phyloP scores from a whole-genome alignment of 1,284 basidiomycete genomes.

The Ganoderma sinense region DNA sequence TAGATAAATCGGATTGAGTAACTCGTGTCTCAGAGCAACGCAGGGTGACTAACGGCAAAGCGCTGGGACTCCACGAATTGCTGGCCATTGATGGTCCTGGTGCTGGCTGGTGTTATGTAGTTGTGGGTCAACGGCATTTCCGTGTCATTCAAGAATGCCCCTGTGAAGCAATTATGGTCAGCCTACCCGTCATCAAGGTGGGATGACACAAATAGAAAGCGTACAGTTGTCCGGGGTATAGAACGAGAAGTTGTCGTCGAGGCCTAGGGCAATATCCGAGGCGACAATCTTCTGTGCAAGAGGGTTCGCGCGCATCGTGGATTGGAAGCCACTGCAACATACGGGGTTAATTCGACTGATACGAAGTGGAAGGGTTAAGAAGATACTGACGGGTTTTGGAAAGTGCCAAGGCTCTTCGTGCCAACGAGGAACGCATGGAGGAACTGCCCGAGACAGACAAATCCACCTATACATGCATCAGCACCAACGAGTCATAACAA shows the following conservation, averaged over 20 bases:
- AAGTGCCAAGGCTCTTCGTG: constrained; percentile 37
- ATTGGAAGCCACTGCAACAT: constrained; percentile 56
- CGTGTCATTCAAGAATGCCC: constrained; percentile 60
- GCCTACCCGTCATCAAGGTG: too few relatives aligned
- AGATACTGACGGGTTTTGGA: constrained; percentile 55
- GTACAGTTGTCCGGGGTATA: constrained; percentile 61
- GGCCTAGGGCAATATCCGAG: constrained; percentile 53
- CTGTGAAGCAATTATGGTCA: constrained; percentile 36
- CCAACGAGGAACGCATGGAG: constrained; percentile 65
- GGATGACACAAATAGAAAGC: not conserved
- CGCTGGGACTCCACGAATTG: constrained; percentile 61
- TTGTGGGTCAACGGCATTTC: constrained; percentile 51
- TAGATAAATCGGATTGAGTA: constrained; percentile 18
- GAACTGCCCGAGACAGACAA: constrained; percentile 67
- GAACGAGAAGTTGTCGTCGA: constrained; percentile 46
- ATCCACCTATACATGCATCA: constrained; percentile 52
- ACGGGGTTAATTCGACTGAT: not conserved
- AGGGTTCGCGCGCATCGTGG: constrained; percentile 57
- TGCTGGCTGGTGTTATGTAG: constrained; percentile 56
- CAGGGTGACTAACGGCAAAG: constrained; percentile 52
- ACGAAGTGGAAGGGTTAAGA: constrained; percentile 27
- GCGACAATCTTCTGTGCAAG: constrained; percentile 65
- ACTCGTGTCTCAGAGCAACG: not conserved
- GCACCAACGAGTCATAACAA: not conserved
- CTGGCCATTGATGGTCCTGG: constrained; percentile 55